phyloP scores from a whole-genome alignment of 2,329 filamentous ascomycete genomes.

The Bipolaris sorokiniana region DNA sequence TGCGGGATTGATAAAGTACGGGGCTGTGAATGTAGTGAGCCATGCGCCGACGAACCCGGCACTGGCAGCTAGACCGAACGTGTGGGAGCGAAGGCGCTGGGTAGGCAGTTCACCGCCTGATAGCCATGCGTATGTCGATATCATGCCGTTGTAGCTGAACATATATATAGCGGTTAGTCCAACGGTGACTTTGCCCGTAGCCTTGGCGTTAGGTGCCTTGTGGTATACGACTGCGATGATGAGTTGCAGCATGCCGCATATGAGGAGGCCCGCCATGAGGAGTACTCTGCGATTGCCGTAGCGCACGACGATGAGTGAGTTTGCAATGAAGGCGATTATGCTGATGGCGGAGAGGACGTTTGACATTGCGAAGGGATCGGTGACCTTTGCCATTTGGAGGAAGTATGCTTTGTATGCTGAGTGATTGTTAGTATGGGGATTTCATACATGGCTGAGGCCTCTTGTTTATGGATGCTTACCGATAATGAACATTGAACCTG shows the following conservation, averaged over 20 bases:
- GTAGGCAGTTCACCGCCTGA: conserved; percentile 64
- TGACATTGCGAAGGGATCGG: conserved; percentile 62
- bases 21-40: conserved; percentile 64
- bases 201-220: conserved; percentile 44
- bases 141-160: conserved; percentile 61
- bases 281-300: conserved; percentile 62
- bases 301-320: conserved; percentile 59
- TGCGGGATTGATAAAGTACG: conserved; percentile 65
- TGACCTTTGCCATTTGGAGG: conserved; percentile 64
- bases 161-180: conserved; percentile 62
- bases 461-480: conserved; percentile 45
- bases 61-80: conserved; percentile 61
- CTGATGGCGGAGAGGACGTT: conserved; percentile 63
- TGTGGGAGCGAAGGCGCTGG: conserved; percentile 62
- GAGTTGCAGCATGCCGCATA: conserved; percentile 63
- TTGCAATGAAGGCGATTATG: conserved; percentile 62
- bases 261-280: conserved; percentile 57
- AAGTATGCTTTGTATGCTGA: conserved; percentile 60
- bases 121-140: conserved; percentile 64
- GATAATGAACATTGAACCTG: conserved; percentile 48
- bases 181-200: conserved; percentile 57
- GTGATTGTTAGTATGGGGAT: neutral
- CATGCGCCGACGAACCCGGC: conserved; percentile 61
- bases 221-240: conserved; percentile 62
- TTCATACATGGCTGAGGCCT: neutral